These are phyloP conservation scores for Coemansia umbellata DNA, from an alignment of 192 early-diverging fungal genomes.

Conservation along the genomic window DNA sequence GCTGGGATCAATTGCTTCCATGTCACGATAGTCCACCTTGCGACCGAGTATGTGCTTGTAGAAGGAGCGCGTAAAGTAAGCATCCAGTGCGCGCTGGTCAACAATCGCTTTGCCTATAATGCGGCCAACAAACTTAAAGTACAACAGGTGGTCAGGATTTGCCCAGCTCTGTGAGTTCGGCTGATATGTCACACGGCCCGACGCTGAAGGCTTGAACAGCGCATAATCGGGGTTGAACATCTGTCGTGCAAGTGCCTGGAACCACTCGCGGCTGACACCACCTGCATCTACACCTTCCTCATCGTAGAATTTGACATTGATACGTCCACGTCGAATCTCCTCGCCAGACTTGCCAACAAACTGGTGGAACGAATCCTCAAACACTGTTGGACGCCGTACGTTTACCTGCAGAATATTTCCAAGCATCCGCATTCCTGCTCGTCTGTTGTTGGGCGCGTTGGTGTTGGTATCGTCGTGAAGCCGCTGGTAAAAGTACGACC, in stretches of 20 bases:
- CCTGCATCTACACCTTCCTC: constrained; percentile 99
- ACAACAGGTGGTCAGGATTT: constrained; percentile 91
- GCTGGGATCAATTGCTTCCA: constrained; percentile 95
- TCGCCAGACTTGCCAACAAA: constrained; percentile 85
- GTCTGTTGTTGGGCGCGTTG: constrained; percentile 6
- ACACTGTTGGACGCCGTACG: constrained; percentile 89
- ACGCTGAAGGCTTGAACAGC: constrained; percentile 93
- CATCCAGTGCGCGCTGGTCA: constrained; percentile 89
- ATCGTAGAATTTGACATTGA: constrained; percentile 89
- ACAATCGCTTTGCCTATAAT: constrained; percentile 99
- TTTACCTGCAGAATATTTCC: constrained; percentile 74
- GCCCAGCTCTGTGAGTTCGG: constrained; percentile 89
- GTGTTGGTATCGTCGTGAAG: constrained; percentile 76
- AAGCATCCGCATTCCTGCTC: constrained; percentile 28
- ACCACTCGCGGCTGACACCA: constrained; percentile 97
- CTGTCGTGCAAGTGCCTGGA: constrained; percentile 90
- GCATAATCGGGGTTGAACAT: constrained; percentile 99
- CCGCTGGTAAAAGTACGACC: constrained; percentile 95
- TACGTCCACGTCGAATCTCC: constrained; percentile 90
- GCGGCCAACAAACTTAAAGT: constrained; percentile 98
- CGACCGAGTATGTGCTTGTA: constrained; percentile 96
- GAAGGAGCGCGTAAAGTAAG: constrained; percentile 97
- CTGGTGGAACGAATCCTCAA: constrained; percentile 96
- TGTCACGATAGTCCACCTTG: constrained; percentile 93
- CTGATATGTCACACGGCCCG: constrained; percentile 95